Conservation (phyloP, 164 flowering plant species). For the Chloranthus sessilifolius region DNA sequence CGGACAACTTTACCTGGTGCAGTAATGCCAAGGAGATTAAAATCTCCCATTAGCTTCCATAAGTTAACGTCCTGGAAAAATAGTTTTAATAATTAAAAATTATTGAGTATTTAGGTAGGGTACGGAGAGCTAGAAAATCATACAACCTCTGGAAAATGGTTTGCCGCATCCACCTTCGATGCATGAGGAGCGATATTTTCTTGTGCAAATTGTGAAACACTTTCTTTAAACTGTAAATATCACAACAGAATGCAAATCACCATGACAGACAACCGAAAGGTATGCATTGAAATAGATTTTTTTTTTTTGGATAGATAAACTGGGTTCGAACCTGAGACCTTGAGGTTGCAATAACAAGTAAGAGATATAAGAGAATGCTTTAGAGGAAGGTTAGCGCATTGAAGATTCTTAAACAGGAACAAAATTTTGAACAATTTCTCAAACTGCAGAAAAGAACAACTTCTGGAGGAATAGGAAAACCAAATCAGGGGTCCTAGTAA, state of each 20-base stretch:
- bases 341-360: too few relatives aligned
- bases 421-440: too few relatives aligned
- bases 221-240: conserved; percentile 78
- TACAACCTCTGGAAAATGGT: conserved; percentile 78
- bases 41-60: conserved; percentile 98
- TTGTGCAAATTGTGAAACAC: conserved; percentile 83
- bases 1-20: conserved; percentile 91
- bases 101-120: too few relatives aligned
- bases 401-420: too few relatives aligned
- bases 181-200: conserved; percentile 94
- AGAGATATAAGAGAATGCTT: too few relatives aligned
- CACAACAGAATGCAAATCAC: neutral
- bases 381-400: too few relatives aligned
- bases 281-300: neutral
- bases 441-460: too few relatives aligned
- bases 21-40: conserved; percentile 92
- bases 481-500: too few relatives aligned
- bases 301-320: too few relatives aligned
- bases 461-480: too few relatives aligned
- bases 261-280: too few relatives aligned
- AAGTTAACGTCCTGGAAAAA: conserved; percentile 68
- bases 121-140: neutral
- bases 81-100: neutral
- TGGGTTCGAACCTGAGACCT: too few relatives aligned
- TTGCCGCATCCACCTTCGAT: conserved; percentile 59